phyloP scores from a whole-genome alignment of 225 moss, liverwort and hornwort species.

The Asterella californica region DNA sequence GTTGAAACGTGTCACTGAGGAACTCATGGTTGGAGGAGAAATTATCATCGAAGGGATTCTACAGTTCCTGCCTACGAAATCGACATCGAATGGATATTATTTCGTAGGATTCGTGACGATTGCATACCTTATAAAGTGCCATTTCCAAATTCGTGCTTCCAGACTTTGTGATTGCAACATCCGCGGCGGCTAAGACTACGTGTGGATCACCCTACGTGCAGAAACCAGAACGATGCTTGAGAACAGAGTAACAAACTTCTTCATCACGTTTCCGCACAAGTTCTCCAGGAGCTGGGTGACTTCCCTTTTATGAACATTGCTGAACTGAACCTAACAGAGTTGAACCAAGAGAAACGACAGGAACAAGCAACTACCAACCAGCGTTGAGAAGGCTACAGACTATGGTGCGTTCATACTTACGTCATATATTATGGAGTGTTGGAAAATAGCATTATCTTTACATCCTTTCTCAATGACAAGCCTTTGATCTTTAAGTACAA shows the following conservation, averaged over 20 bases:
- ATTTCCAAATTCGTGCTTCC: slow-evolving; percentile 80
- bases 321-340: too few relatives aligned
- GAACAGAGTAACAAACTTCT: background rate
- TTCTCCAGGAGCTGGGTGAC: background rate
- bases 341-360: background rate
- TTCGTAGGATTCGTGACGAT: too few relatives aligned
- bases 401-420: slow-evolving; percentile 27
- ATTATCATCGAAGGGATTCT: background rate
- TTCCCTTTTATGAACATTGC: too few relatives aligned
- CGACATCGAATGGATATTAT: too few relatives aligned
- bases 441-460: slow-evolving; percentile 48
- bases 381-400: background rate
- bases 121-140: slow-evolving; percentile 66
- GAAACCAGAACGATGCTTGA: background rate
- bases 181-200: slow-evolving; percentile 60
- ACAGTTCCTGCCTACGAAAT: background rate
- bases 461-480: slow-evolving; percentile 49
- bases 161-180: slow-evolving; percentile 83
- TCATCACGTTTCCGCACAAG: too few relatives aligned
- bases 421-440: slow-evolving; percentile 52
- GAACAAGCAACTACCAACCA: background rate
- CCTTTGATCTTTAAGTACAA: slow-evolving; percentile 52
- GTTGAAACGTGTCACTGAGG: too few relatives aligned
- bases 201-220: slow-evolving; percentile 57
- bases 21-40: too few relatives aligned